Evolutionary conservation across 805 yeast species (phyloP).

Genomic region (Saccharomyces kudriavzevii): DNA sequence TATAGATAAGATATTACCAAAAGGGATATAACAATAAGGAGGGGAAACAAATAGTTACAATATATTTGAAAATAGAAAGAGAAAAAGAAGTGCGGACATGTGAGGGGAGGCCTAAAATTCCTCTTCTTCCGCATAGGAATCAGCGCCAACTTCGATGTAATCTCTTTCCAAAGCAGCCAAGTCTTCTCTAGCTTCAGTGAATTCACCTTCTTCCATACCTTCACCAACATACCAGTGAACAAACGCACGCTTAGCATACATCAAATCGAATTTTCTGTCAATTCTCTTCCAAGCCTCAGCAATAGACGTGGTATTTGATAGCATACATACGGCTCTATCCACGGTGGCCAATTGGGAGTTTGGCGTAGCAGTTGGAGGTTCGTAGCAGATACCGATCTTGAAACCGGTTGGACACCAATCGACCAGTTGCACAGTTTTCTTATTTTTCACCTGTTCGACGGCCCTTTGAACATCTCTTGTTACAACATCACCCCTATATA

Average conservation of each 20-base stretch:
- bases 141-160: constrained; percentile 74
- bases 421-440: constrained; percentile 87
- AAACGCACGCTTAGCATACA: constrained; percentile 95
- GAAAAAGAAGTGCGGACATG: constrained; percentile 2
- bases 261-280: constrained; percentile 87
- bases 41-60: neutral
- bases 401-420: constrained; percentile 99
- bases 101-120: neutral
- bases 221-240: constrained; percentile 98
- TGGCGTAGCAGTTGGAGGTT: constrained; percentile 83
- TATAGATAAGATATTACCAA: neutral
- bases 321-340: constrained; percentile 90
- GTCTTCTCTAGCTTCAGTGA: constrained; percentile 93
- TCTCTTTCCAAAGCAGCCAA: constrained; percentile 92
- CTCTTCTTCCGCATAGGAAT: neutral
- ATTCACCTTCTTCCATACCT: constrained; percentile 98
- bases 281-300: constrained; percentile 96
- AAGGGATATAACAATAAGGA: neutral
- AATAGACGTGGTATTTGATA: constrained; percentile 90
- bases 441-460: constrained; percentile 80
- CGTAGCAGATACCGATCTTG: constrained; percentile 95
- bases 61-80: constrained; percentile 7
- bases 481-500: constrained; percentile 94
- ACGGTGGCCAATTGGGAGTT: constrained; percentile 84
- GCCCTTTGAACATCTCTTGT: constrained; percentile 93